Conservation (phyloP, 2,329 filamentous ascomycete species). For the Blumeria graminis region DNA sequence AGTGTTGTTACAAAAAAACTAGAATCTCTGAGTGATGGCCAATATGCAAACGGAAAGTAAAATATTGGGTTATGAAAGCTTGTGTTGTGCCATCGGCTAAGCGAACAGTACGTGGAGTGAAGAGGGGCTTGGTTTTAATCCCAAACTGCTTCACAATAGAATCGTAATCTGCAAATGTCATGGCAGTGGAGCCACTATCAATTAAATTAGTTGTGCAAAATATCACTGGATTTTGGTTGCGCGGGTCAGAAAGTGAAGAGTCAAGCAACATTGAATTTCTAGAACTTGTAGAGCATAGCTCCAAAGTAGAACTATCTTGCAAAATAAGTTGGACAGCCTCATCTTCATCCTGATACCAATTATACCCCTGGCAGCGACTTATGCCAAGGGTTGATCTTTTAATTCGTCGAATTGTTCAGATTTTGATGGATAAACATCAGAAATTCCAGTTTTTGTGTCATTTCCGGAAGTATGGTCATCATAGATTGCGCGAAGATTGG, state of each 20-base stretch:
- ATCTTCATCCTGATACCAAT: not conserved
- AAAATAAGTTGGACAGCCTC: not conserved
- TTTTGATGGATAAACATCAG: not conserved
- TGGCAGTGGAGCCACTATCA: not conserved
- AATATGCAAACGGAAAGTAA: not conserved
- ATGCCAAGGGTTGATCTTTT: not conserved
- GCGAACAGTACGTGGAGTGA: not conserved
- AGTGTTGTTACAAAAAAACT: not conserved
- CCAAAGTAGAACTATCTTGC: not conserved
- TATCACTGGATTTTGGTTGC: too few species aligned
- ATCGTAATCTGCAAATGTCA: not conserved
- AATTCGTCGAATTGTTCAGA: not conserved
- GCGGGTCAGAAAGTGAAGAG: too few species aligned
- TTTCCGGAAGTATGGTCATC: not conserved
- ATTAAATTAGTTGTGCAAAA: not conserved
- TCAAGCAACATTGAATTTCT: not conserved
- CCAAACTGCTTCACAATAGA: not conserved
- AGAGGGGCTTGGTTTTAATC: not conserved
- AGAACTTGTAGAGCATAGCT: not conserved
- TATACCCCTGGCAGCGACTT: not conserved
- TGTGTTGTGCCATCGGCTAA: not conserved
- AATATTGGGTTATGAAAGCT: not conserved
- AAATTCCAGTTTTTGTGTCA: not conserved
- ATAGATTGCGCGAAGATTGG: not conserved
- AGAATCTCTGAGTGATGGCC: not conserved